These are phyloP conservation scores for Claviceps arundinis DNA, from an alignment of 2,329 filamentous ascomycete species.

Conservation along the genomic window DNA sequence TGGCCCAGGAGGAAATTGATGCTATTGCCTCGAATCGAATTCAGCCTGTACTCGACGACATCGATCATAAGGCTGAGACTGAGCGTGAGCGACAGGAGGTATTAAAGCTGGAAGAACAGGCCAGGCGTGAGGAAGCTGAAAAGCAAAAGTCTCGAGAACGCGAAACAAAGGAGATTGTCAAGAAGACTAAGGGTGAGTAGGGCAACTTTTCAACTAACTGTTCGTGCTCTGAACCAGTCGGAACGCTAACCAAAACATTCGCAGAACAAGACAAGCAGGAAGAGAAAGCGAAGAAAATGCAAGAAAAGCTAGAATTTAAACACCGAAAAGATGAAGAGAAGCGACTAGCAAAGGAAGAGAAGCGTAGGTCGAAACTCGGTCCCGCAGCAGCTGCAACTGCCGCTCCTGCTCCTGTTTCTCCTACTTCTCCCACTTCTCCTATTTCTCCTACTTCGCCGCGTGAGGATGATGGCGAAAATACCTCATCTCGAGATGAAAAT, in stretches of 20 bases:
- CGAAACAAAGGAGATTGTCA: slow-evolving; percentile 39
- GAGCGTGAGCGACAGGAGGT: slow-evolving; percentile 57
- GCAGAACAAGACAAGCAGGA: slow-evolving; percentile 34
- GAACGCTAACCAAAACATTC: slow-evolving; percentile 6
- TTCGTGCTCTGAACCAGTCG: background rate
- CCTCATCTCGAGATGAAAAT: slow-evolving; percentile 7
- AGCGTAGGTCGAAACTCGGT: slow-evolving; percentile 28
- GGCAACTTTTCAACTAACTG: no score
- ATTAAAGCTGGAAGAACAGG: slow-evolving; percentile 46
- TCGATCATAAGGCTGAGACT: slow-evolving; percentile 62
- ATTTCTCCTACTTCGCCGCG: background rate
- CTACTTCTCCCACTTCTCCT: slow-evolving; percentile 1
- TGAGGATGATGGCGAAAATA: slow-evolving; percentile 6
- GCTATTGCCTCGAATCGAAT: slow-evolving; percentile 64
- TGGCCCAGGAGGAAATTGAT: slow-evolving; percentile 67
- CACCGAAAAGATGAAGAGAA: slow-evolving; percentile 26
- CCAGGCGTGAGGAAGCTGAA: slow-evolving; percentile 37
- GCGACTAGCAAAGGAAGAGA: slow-evolving; percentile 25
- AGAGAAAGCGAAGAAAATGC: slow-evolving; percentile 15
- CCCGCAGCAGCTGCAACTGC: background rate
- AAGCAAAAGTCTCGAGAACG: slow-evolving; percentile 35
- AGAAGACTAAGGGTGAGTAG: slow-evolving; percentile 44
- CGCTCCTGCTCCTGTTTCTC: background rate
- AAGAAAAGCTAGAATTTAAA: slow-evolving; percentile 8
- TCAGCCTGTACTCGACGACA: slow-evolving; percentile 75